Percentiles rank a stretch among this genome's conserved stretches.
Conservation (phyloP, 352 stramenopile species). For the Saprolegnia parasitica region DNA sequence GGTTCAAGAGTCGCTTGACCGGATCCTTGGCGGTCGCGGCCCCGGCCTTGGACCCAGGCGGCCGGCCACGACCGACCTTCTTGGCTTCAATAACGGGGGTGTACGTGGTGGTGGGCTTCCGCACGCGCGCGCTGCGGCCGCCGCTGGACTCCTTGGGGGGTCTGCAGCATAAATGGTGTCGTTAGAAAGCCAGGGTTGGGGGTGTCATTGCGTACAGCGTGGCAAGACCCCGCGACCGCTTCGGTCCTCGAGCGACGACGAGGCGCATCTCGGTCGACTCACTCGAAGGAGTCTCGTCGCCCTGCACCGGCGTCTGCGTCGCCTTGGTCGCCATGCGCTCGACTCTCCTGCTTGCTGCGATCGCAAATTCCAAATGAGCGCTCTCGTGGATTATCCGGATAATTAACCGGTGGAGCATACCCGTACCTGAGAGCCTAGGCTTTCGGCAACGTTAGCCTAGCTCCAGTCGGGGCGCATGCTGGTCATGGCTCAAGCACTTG, state of each 20-base stretch:
- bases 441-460: too few species aligned
- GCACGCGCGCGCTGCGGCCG: not conserved
- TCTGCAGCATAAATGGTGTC: not conserved
- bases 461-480: too few species aligned
- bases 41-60: not conserved
- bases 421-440: too few species aligned
- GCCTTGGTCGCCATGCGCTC: too few species aligned
- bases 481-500: too few species aligned
- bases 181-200: not conserved
- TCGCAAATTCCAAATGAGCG: too few species aligned
- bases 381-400: too few species aligned
- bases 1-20: constrained; percentile 16
- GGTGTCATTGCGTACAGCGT: constrained; percentile 2
- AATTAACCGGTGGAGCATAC: too few species aligned
- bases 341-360: too few species aligned
- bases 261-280: too few species aligned
- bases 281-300: too few species aligned
- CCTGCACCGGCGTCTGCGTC: too few species aligned
- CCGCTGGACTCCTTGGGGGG: not conserved
- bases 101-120: constrained; percentile 1
- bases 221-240: not conserved
- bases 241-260: not conserved
- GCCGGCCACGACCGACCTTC: not conserved
- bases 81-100: constrained; percentile 11
- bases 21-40: constrained; percentile 6